Conservation (phyloP, 2,329 filamentous ascomycete genomes). For the Neocucurbitaria cava region DNA sequence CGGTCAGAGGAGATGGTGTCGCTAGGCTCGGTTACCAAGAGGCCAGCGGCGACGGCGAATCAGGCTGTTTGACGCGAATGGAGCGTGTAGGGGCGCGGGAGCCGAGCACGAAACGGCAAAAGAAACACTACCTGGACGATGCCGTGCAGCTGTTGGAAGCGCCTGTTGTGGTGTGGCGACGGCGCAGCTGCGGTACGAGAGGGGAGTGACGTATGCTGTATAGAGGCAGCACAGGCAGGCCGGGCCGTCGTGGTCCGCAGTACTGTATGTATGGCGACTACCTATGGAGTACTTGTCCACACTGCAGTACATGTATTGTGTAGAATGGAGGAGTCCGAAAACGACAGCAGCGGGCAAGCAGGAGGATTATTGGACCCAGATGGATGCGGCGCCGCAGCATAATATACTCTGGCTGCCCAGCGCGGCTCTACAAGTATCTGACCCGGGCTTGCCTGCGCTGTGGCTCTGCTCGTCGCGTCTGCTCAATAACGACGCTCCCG, state of each 20-base stretch:
- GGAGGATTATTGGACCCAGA: conserved; percentile 8
- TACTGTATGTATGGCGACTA: background rate
- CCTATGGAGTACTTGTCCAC: background rate
- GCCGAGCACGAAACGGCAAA: conserved; percentile 27
- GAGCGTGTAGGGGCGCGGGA: conserved; percentile 22
- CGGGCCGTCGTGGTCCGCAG: background rate
- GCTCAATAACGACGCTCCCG: background rate
- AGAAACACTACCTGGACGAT: conserved; percentile 14
- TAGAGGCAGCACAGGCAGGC: background rate
- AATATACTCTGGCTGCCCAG: conserved; percentile 16
- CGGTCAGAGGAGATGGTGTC: conserved; percentile 36
- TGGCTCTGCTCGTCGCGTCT: conserved; percentile 13
- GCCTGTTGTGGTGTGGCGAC: background rate
- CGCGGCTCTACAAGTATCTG: conserved; percentile 17
- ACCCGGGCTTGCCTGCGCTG: conserved; percentile 13
- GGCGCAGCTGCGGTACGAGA: conserved; percentile 19
- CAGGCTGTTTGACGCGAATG: conserved; percentile 24
- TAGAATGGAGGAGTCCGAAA: background rate
- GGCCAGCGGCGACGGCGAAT: conserved; percentile 33
- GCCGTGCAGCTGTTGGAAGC: background rate
- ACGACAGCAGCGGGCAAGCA: background rate
- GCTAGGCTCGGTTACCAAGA: conserved; percentile 30
- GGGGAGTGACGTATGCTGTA: conserved; percentile 25
- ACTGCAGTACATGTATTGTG: background rate
- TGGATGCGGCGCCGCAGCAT: conserved; percentile 21